A percentile compares a stretch with the other conserved stretches of the same genome.
These are phyloP conservation scores for Hygrocybe coccinea DNA, from an alignment of 768 basidiomycete species.

Conservation along the genomic window DNA sequence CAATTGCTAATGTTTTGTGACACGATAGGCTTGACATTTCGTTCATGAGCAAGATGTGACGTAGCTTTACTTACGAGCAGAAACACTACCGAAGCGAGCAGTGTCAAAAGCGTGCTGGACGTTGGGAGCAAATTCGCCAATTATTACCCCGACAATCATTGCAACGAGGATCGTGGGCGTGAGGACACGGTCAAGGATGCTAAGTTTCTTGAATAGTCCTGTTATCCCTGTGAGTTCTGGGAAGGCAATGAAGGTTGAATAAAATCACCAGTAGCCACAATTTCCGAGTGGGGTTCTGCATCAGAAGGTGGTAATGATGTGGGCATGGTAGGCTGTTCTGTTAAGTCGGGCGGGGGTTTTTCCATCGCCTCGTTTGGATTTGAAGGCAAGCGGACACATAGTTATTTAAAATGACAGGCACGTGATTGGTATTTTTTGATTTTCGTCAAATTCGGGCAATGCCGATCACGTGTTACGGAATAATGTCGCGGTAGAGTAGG, in stretches of 20 bases:
- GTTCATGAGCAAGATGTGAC: background rate
- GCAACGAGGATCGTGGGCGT: slow-evolving; percentile 61
- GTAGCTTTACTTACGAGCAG: slow-evolving; percentile 58
- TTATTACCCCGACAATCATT: slow-evolving; percentile 73
- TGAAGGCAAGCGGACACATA: background rate
- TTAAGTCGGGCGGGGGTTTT: no score
- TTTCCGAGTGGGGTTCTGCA: background rate
- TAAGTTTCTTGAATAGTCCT: slow-evolving; percentile 41
- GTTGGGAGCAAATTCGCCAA: slow-evolving; percentile 60
- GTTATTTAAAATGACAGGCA: no score
- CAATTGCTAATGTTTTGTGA: slow-evolving; percentile 52
- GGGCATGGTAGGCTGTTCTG: no score
- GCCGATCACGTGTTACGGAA: no score
- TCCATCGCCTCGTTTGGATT: no score
- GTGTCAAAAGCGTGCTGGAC: slow-evolving; percentile 62
- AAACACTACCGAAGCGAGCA: slow-evolving; percentile 62
- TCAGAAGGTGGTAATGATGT: no score
- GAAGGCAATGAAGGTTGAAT: background rate
- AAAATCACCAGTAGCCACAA: background rate
- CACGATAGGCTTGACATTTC: background rate
- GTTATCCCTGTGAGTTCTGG: background rate
- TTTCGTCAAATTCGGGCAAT: slow-evolving; percentile 3
- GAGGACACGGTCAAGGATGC: slow-evolving; percentile 55
- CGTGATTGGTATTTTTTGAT: background rate
- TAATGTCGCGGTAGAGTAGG: no score